Evolutionary conservation across 2,329 filamentous ascomycete species (phyloP).

Genomic region (Microsporum audouinii): DNA sequence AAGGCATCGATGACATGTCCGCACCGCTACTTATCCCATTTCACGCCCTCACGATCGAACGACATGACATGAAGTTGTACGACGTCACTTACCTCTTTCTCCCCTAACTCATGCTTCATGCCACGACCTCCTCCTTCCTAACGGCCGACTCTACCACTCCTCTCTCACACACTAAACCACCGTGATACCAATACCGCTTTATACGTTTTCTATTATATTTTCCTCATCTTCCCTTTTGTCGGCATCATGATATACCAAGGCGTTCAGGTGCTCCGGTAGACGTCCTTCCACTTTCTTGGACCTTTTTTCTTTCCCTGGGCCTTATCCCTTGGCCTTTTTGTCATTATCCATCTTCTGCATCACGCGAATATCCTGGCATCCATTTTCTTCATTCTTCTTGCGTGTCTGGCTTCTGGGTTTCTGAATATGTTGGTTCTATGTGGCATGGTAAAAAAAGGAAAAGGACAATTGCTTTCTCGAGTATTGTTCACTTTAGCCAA

Average conservation of each 20-base stretch:
- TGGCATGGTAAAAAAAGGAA: not conserved
- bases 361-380: not conserved
- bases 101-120: not conserved
- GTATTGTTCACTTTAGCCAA: not conserved
- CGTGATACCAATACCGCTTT: not conserved
- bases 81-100: not conserved
- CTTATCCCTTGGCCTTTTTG: not conserved
- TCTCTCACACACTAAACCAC: not conserved
- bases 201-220: not conserved
- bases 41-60: not conserved
- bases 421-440: not conserved
- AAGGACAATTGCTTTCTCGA: not conserved
- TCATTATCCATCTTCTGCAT: not conserved
- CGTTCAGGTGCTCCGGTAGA: constrained; percentile 6
- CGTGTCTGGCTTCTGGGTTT: not conserved
- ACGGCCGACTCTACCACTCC: not conserved
- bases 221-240: not conserved
- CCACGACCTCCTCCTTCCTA: not conserved
- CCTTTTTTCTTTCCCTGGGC: not conserved
- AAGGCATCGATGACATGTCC: constrained; percentile 22
- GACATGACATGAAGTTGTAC: not conserved
- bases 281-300: not conserved
- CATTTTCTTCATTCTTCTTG: not conserved
- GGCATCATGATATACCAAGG: constrained; percentile 7
- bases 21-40: not conserved